phyloP scores from a whole-genome alignment of 2,329 filamentous ascomycete species.

The Diaporthe velutina region DNA sequence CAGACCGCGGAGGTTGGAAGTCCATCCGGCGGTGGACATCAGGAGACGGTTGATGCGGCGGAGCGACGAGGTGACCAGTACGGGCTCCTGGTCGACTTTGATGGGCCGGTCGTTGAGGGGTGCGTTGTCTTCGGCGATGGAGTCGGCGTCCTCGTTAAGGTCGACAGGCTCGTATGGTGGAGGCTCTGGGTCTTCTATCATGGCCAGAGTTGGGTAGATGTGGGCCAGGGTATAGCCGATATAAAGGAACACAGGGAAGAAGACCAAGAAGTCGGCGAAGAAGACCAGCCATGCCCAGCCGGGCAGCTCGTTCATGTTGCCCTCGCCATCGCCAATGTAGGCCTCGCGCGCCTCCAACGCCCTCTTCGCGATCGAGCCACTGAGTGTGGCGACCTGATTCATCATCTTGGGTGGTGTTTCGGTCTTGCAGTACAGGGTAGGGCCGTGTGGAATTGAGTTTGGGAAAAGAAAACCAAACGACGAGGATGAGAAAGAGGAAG shows the following conservation, averaged over 20 bases:
- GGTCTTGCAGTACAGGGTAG: neutral
- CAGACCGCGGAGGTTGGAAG: slow-evolving; percentile 78
- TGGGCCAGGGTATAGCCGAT: slow-evolving; percentile 63
- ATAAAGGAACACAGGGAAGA: slow-evolving; percentile 58
- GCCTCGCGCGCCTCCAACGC: slow-evolving; percentile 30
- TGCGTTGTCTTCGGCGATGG: slow-evolving; percentile 49
- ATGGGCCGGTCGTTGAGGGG: slow-evolving; percentile 51
- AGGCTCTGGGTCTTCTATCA: slow-evolving; percentile 69
- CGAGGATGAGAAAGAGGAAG: slow-evolving; percentile 4
- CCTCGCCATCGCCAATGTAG: slow-evolving; percentile 14
- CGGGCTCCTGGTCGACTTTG: slow-evolving; percentile 48
- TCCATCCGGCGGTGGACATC: slow-evolving; percentile 71
- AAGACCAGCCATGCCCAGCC: slow-evolving; percentile 56
- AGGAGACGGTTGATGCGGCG: slow-evolving; percentile 68
- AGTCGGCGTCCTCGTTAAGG: slow-evolving; percentile 54
- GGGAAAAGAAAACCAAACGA: neutral
- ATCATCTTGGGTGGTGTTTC: slow-evolving; percentile 23
- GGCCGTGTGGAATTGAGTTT: neutral
- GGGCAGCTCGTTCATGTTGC: slow-evolving; percentile 48
- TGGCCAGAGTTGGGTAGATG: slow-evolving; percentile 67
- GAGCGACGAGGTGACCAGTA: slow-evolving; percentile 64
- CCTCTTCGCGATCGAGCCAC: slow-evolving; percentile 37
- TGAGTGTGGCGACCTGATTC: slow-evolving; percentile 21
- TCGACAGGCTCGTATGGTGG: slow-evolving; percentile 67
- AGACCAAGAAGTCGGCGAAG: slow-evolving; percentile 56